phyloP scores from a whole-genome alignment of 352 stramenopile genomes.

The Globisporangium apiculatum region DNA sequence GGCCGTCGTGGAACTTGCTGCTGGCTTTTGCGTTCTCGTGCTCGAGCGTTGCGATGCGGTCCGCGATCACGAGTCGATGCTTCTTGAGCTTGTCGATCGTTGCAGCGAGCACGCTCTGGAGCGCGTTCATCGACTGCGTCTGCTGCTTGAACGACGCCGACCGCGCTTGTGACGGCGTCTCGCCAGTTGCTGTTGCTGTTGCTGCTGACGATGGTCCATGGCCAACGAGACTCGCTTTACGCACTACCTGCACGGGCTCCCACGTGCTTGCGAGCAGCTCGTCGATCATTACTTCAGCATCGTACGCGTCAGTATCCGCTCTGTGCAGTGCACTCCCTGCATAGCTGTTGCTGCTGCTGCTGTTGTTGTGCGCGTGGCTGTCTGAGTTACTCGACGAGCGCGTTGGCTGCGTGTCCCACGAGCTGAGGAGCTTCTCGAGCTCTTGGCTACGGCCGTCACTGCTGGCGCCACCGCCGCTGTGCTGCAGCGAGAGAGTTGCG shows the following conservation, averaged over 20 bases:
- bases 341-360: no score
- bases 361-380: no score
- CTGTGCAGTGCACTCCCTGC: no score
- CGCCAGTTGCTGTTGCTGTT: not conserved
- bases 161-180: conserved; percentile 1
- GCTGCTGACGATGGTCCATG: not conserved
- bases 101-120: conserved; percentile 45
- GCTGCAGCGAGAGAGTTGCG: no score
- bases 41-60: no score
- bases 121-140: conserved; percentile 54
- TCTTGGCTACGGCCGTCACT: no score
- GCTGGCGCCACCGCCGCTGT: no score
- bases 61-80: conserved; percentile 20
- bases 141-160: conserved; percentile 44
- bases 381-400: no score
- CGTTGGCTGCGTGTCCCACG: no score
- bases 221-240: conserved; percentile 12
- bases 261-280: conserved; percentile 62
- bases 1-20: no score
- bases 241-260: conserved; percentile 15
- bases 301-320: conserved; percentile 18
- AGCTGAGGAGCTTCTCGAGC: no score
- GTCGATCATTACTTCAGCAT: conserved; percentile 73
- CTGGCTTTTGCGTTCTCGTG: no score
- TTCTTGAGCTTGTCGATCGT: conserved; percentile 52